These are phyloP conservation scores for Eucalyptus microcorys DNA, from an alignment of 345 rosid species.

Conservation along the genomic window DNA sequence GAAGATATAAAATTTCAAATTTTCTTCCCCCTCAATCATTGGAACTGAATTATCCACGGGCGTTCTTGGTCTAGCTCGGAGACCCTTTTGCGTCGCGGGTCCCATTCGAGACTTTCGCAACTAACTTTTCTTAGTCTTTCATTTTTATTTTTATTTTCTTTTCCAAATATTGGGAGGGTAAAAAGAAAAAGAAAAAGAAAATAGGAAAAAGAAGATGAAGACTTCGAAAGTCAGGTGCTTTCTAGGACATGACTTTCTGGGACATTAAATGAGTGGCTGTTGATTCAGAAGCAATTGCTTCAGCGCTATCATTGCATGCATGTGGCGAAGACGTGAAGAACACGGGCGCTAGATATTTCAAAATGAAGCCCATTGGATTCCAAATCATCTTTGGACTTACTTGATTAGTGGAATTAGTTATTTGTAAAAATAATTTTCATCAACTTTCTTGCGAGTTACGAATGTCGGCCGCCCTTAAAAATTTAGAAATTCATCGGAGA, in stretches of 20 bases:
- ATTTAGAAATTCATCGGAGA: not conserved
- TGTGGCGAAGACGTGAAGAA: not conserved
- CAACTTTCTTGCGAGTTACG: rapidly evolving
- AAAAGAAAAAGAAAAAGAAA: not conserved
- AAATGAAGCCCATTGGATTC: not conserved
- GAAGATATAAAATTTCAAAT: not conserved
- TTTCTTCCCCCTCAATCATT: not conserved
- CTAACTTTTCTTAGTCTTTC: not conserved
- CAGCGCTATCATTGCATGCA: not conserved
- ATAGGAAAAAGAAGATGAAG: not conserved
- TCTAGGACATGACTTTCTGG: not conserved
- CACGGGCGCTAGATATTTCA: not conserved
- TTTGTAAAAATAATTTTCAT: not conserved
- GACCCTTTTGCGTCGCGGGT: not conserved
- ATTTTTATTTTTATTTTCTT: not conserved
- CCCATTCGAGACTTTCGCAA: not conserved
- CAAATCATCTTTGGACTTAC: not conserved
- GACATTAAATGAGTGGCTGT: not conserved
- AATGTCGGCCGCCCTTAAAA: not conserved
- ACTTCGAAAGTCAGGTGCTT: not conserved
- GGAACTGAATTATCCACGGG: not conserved
- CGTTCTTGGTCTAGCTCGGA: not conserved
- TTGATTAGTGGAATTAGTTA: not conserved
- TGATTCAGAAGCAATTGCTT: not conserved
- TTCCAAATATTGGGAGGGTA: not conserved